Base-by-base conservation (phyloP, 768 basidiomycete species). In the Dioszegia crocea region DNA sequence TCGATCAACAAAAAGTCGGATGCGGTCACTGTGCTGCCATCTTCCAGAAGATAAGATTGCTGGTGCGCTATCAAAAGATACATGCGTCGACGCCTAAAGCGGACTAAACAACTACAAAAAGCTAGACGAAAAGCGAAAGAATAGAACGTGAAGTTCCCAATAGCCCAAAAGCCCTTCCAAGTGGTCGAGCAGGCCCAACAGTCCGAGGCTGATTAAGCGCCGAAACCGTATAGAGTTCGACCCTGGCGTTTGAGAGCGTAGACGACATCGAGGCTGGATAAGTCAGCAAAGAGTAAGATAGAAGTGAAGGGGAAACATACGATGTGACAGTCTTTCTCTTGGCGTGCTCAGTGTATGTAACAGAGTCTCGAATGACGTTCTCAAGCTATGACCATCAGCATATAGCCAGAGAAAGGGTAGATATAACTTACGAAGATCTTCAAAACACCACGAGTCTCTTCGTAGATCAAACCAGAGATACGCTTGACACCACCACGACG, bases 291-390 rank as follows among this genome's bases (percentile, higher is more conserved):
- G n/a, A n/a, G n/a, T n/a, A n/a, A n/a, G n/a, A n/a, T n/a, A n/a
- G n/a, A n/a, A n/a, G n/a, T n/a, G 33, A 33, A 6, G 33, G 33
- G 33, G 6, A 33, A 14, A 33, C 33, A 6, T 33, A 33, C 33
- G 93, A 91, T 44, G 92, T 94, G 49, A 94, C 91, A 36, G 75
- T 76, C 73, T 76, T 76, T 36, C 75, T 59, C 68, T 97, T 96
- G 33, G 92, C 92, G 79, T 97, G 92, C 79, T 97, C 92, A 51
- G 92, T 96, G 85, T 97, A 96, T 77, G 92, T 96, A 68, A 96
- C 93, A 50, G 91, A 92, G 76, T 94, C 92, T 68, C 91, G 88
- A 75, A 96, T 93, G 67, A 93, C 79, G 70, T 70, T 71, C 64
- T 76, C 71, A 44, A 71, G 70, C 61, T 62, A 33, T 12, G 43